Evolutionary conservation across 768 basidiomycete genomes (phyloP), one percentile per base, ranked within the genome.

Genomic region (Naganishia onofrii): DNA sequence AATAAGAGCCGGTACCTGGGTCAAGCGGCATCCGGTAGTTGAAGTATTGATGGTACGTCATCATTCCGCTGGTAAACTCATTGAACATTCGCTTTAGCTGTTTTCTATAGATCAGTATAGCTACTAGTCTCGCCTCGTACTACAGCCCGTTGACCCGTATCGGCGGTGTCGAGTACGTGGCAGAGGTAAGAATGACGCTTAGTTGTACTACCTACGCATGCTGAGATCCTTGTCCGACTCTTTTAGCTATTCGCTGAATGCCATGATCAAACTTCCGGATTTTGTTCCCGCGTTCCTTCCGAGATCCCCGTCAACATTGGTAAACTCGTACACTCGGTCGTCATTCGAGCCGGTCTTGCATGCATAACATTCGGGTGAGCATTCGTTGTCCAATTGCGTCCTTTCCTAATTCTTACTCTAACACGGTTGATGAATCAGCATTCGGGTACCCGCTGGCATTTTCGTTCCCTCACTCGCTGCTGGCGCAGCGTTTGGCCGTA

Each of bases 381-480:
- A 23, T 23, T 26, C 12, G 48, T 51, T 51, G 48, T 51, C n/a
- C 3, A 3, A 51, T 51, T 3, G 1, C 21, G 12, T 3, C 13
- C 3, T n/a, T 51, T 7, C 23, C n/a, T 7, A 51, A n/a, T 7
- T n/a, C 48, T 51, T 51, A n/a, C 48, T n/a, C n/a, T 51, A 26
- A 51, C 19, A 23, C n/a, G 26, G 7, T 29, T 3, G 15, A 19
- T 21, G 38, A 31, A n/a, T 17, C 71, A 96, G 95, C 8, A 91
- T 95, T 82, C 81, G 80, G 66, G 60, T 82, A 13, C 80, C 81
- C 57, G 93, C 93, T 17, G 95, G 96, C 3, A 96, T 98, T 74
- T 99, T 99, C 81, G 92, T 99, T 48, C 96, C 96, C 0, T 91
- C 93, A 0, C 86, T 99, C 9, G 93, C 80, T 17, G 94, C 95